Base-by-base conservation (phyloP, 78 protist genomes). In the Chrysochromulina parva region DNA sequence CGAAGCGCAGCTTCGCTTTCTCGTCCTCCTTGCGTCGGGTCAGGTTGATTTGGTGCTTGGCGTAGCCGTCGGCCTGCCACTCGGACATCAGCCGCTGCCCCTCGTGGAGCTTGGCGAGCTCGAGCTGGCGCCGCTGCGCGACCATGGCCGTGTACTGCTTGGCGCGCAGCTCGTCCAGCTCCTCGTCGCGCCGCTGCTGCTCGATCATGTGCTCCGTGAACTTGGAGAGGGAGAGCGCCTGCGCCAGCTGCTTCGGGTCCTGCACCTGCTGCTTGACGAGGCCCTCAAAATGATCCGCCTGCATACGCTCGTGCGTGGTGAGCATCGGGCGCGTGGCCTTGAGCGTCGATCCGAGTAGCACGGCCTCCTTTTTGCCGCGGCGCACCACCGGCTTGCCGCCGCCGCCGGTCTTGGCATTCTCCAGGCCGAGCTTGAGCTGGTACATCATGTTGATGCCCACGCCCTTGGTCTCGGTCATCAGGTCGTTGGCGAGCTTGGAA, bases 351-450 rank as follows among this genome's bases (percentile, higher is more conserved):
- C 76, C 11, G 26, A 1, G 89, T 4, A 24, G 24, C 50, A 10
- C 69, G 19, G 10, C 58, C 22, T 50, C 52, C 57, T 3, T 28
- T 9, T 11, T 1, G n/a, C 20, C 89, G 53, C 57, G 7, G 26
- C 74, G 62, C 66, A 3, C 22, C 54, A 28, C 22, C 59, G 9
- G 80, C n/a, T 38, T 71, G 54, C 54, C 4, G 19, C 53, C 10
- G 24, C 17, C 24, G 22, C 19, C 57, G 38, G 16, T 5, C 52
- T 2, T 19, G 22, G 84, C 57, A n/a, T 14, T 50, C 24, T 74
- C 84, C 28, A 74, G 4, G 22, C 47, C 54, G 38, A 50, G 54
- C 88, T 71, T 62, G 53, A 88, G 53, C 69, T 88, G 91, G 10
- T 69, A 53, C 26, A 19, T 2, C 50, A 88, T n/a, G 19, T 53